These are phyloP conservation scores for Mytilinidion resinicola DNA, from an alignment of 495 filamentous ascomycete genomes.

Conservation along the genomic window DNA sequence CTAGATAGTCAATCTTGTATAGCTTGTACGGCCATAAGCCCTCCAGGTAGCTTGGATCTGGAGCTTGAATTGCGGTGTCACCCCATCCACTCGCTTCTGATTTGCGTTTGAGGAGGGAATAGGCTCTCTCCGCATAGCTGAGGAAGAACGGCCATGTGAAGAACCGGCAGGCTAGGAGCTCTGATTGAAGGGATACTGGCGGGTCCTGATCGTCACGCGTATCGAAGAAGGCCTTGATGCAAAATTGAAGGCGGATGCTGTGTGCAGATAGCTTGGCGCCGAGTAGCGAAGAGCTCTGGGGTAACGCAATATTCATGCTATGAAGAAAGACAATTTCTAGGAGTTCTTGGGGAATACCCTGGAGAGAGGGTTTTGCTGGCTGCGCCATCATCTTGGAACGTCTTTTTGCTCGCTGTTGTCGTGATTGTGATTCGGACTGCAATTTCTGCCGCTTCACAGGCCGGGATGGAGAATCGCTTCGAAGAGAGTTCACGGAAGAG, in stretches of 20 bases:
- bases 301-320: slow-evolving; percentile 24
- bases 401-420: neutral
- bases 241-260: slow-evolving; percentile 10
- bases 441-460: neutral
- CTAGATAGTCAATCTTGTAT: slow-evolving; percentile 15
- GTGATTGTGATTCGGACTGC: neutral
- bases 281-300: slow-evolving; percentile 13
- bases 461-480: neutral
- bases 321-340: slow-evolving; percentile 25
- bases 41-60: slow-evolving; percentile 4
- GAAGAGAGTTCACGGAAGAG: neutral
- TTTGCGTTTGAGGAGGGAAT: slow-evolving; percentile 4
- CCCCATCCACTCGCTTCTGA: slow-evolving; percentile 11
- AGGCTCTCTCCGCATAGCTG: slow-evolving; percentile 18
- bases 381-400: neutral
- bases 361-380: slow-evolving; percentile 20
- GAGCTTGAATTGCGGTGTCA: slow-evolving; percentile 5
- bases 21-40: slow-evolving; percentile 19
- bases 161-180: slow-evolving; percentile 19
- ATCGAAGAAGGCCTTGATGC: slow-evolving; percentile 18
- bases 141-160: slow-evolving; percentile 24
- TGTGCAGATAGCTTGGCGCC: slow-evolving; percentile 13
- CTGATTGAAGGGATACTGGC: slow-evolving; percentile 9
- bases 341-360: slow-evolving; percentile 22
- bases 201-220: slow-evolving; percentile 4